Conservation (phyloP, 73 alveolate genomes). For the Uronychia setigera region DNA sequence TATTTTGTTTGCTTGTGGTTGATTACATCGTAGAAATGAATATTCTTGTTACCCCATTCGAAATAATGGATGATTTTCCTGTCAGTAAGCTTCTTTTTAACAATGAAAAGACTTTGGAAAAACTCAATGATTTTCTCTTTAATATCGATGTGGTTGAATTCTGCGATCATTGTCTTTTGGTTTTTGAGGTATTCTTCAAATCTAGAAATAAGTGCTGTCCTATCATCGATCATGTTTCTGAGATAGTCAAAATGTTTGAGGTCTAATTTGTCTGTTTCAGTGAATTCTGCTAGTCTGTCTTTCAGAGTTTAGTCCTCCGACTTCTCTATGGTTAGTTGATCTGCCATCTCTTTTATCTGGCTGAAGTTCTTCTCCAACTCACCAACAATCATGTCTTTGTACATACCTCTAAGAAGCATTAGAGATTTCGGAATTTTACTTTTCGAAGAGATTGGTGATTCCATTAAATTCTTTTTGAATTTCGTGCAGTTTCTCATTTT, state of each 20-base stretch:
- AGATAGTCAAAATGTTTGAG: slow-evolving; percentile 12
- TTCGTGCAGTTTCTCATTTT: slow-evolving; percentile 55
- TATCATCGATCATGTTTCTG: slow-evolving; percentile 32
- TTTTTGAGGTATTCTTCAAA: slow-evolving; percentile 26
- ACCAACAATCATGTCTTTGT: slow-evolving; percentile 33
- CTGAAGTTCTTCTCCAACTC: slow-evolving; percentile 32
- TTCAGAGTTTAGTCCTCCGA: slow-evolving; percentile 25
- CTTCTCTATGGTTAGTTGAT: slow-evolving; percentile 27
- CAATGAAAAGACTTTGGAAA: slow-evolving; percentile 31
- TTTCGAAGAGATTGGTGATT: slow-evolving; percentile 39
- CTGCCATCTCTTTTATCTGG: slow-evolving; percentile 30
- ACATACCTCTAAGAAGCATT: slow-evolving; percentile 9
- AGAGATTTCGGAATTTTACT: too few relatives aligned
- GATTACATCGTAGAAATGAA: slow-evolving; percentile 45
- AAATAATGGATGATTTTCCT: slow-evolving; percentile 36
- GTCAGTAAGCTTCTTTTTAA: slow-evolving; percentile 40
- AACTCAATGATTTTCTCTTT: slow-evolving; percentile 36
- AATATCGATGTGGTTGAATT: slow-evolving; percentile 38
- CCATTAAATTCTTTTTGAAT: slow-evolving; percentile 24
- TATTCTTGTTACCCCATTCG: slow-evolving; percentile 51
- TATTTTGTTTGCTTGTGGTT: slow-evolving; percentile 29
- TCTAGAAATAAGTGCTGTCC: slow-evolving; percentile 21
- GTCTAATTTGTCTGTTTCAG: slow-evolving; percentile 19
- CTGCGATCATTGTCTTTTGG: slow-evolving; percentile 48
- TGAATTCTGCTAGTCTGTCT: slow-evolving; percentile 16